Evolutionary conservation across 139 green algal genomes (phyloP).

Genomic region (Closterium sp.): DNA sequence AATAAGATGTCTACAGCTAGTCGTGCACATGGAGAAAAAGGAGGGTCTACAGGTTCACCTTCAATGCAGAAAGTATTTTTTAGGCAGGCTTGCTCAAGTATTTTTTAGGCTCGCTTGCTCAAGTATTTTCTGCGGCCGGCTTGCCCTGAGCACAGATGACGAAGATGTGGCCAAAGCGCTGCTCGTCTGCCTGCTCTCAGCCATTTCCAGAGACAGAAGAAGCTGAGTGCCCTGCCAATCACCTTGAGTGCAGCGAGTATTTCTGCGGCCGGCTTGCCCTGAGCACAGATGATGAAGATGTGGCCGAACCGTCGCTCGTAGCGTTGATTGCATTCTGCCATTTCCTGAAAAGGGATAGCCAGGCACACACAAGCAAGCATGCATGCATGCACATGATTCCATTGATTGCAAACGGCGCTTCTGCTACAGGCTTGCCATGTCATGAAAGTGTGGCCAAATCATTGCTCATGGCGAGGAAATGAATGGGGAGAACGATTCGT

Average conservation of each 20-base stretch:
- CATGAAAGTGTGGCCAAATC: conserved; percentile 91
- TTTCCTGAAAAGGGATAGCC: conserved; percentile 25
- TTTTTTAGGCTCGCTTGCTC: no score
- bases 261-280: conserved; percentile 41
- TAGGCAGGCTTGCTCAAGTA: no score
- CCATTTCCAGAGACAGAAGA: no score
- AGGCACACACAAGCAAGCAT: no score
- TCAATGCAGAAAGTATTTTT: no score
- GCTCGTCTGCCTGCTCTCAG: no score
- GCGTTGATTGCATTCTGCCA: conserved; percentile 65
- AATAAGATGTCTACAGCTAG: conserved; percentile 2
- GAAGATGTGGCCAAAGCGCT: conserved; percentile 61
- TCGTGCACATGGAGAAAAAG: no score
- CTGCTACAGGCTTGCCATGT: conserved; percentile 48
- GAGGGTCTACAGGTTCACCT: no score
- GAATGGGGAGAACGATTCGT: no score
- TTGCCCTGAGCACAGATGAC: conserved; percentile 45
- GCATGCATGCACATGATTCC: no score
- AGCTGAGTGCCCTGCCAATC: no score
- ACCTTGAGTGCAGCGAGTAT: background rate
- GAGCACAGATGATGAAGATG: conserved; percentile 88
- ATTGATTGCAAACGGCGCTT: no score
- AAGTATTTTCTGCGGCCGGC: background rate
- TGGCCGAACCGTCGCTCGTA: conserved; percentile 87
- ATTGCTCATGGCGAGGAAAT: conserved; percentile 72